phyloP scores from a whole-genome alignment of 2,329 filamentous ascomycete genomes.

The Penicillium sp. region DNA sequence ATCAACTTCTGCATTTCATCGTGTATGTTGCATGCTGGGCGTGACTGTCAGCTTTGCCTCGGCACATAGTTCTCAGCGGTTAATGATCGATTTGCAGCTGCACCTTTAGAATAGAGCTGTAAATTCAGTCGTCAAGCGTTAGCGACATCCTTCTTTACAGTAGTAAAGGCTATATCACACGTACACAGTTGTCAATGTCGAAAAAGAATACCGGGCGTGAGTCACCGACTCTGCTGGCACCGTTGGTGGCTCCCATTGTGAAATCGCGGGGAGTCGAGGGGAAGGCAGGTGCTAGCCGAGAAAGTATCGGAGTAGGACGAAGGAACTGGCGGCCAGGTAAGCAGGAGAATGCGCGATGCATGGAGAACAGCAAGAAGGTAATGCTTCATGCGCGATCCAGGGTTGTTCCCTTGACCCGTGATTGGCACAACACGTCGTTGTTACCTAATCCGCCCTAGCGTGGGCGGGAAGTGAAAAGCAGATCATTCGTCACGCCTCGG shows the following conservation, averaged over 20 bases:
- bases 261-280: constrained; percentile 6
- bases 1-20: constrained; percentile 87
- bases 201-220: constrained; percentile 65
- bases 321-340: constrained; percentile 8
- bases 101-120: constrained; percentile 80
- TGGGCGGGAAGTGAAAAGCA: constrained; percentile 9
- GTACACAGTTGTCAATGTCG: constrained; percentile 94
- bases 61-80: neutral
- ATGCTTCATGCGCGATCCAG: too few relatives aligned
- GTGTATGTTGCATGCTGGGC: constrained; percentile 70
- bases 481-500: constrained; percentile 10
- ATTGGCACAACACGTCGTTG: neutral
- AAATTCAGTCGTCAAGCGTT: constrained; percentile 4
- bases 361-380: constrained; percentile 5
- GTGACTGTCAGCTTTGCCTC: constrained; percentile 11
- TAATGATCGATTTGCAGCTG: constrained; percentile 7
- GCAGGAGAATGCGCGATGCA: constrained; percentile 16
- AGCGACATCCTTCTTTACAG: constrained; percentile 8
- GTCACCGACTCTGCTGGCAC: constrained; percentile 29
- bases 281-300: constrained; percentile 3
- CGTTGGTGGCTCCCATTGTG: constrained; percentile 25
- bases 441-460: constrained; percentile 22
- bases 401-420: neutral
- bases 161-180: constrained; percentile 27
- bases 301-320: constrained; percentile 2